Conservation (phyloP, 441 rosid species). For the Eutrema salsugineum region DNA sequence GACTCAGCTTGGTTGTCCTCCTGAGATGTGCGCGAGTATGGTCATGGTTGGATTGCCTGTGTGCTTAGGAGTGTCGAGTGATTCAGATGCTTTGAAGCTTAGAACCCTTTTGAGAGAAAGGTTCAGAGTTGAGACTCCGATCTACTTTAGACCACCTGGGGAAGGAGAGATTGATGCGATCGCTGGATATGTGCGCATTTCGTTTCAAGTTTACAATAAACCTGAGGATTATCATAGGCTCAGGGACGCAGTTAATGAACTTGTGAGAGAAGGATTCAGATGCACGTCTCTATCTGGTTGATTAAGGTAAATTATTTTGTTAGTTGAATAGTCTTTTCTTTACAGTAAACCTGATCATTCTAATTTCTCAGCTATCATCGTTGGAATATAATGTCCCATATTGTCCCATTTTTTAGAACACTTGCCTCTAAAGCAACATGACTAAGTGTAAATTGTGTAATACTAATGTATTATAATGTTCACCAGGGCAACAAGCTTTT, state of each 20-base stretch:
- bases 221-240: constrained; percentile 70
- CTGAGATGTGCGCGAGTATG: constrained; percentile 82
- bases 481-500: constrained; percentile 8
- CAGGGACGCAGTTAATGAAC: constrained; percentile 53
- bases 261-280: constrained; percentile 52
- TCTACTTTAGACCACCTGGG: constrained; percentile 49
- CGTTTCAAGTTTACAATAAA: constrained; percentile 82
- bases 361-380: too few relatives aligned
- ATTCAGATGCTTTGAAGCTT: constrained; percentile 49
- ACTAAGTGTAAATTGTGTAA: not conserved
- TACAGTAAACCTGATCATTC: not conserved
- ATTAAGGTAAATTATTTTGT: constrained; percentile 36
- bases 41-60: constrained; percentile 89
- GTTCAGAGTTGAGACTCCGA: constrained; percentile 68
- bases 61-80: constrained; percentile 54
- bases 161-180: constrained; percentile 49
- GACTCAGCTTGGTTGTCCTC: constrained; percentile 81
- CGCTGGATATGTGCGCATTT: constrained; percentile 78
- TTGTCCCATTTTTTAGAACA: not conserved
- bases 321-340: too few relatives aligned
- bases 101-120: constrained; percentile 65
- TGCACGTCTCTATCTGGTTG: constrained; percentile 42
- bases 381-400: not conserved
- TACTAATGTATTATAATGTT: not conserved
- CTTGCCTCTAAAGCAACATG: not conserved